Percentiles rank a stretch among this genome's conserved stretches.
Evolutionary conservation across 371 early-diverging fungal species (phyloP).

Genomic region (Haplosporangium sp.): DNA sequence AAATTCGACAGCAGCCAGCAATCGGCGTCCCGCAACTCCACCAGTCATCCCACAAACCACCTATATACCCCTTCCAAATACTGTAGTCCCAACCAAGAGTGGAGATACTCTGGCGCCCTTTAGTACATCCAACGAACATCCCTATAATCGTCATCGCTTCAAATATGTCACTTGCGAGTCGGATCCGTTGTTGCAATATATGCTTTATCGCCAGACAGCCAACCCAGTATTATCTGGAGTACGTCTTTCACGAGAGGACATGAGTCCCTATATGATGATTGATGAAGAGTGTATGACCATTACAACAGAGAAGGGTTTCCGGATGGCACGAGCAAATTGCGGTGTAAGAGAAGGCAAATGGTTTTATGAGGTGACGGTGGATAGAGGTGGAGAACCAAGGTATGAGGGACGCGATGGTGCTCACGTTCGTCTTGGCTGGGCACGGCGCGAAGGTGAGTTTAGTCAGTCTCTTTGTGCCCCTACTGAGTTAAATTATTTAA

Average conservation of each 20-base stretch:
- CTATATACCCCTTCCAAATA: slow-evolving; percentile 52
- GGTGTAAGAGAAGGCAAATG: slow-evolving; percentile 76
- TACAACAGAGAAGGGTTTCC: slow-evolving; percentile 76
- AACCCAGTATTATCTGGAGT: slow-evolving; percentile 61
- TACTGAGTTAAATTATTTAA: not conserved
- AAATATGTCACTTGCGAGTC: slow-evolving; percentile 72
- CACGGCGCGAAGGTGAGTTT: slow-evolving; percentile 72
- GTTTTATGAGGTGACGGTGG: slow-evolving; percentile 76
- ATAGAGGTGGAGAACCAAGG: slow-evolving; percentile 59
- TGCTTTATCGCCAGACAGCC: slow-evolving; percentile 69
- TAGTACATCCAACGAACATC: slow-evolving; percentile 56
- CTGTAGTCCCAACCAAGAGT: slow-evolving; percentile 30
- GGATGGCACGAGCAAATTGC: slow-evolving; percentile 76
- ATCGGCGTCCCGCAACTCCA: slow-evolving; percentile 24
- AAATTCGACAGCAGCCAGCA: slow-evolving; percentile 8
- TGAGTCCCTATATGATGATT: slow-evolving; percentile 75
- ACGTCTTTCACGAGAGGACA: slow-evolving; percentile 69
- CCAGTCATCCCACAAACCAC: slow-evolving; percentile 30
- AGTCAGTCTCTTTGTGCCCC: not conserved
- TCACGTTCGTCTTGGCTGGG: slow-evolving; percentile 78
- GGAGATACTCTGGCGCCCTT: slow-evolving; percentile 44
- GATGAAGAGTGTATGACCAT: slow-evolving; percentile 70
- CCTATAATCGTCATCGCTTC: slow-evolving; percentile 68
- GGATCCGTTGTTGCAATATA: slow-evolving; percentile 63
- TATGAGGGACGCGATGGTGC: slow-evolving; percentile 61